phyloP scores from a whole-genome alignment of 257 asterid genomes.

The Linderniella brevidens region DNA sequence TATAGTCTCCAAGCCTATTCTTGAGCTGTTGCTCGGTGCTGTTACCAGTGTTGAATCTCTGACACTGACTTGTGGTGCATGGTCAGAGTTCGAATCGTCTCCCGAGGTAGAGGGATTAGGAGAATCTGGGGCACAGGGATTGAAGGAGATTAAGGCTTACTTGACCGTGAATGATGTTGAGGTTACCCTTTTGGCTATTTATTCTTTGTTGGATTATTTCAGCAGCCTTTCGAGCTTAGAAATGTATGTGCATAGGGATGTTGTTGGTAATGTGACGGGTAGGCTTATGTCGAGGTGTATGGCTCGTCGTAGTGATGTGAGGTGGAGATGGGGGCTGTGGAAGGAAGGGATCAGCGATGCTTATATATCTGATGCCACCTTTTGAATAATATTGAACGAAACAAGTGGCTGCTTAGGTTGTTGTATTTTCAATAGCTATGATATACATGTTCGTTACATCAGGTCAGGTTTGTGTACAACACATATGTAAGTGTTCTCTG shows the following conservation, averaged over 20 bases:
- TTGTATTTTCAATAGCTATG: too few relatives aligned
- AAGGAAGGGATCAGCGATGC: slow-evolving; percentile 49
- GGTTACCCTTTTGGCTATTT: slow-evolving; percentile 31
- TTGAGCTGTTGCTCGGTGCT: slow-evolving; percentile 25
- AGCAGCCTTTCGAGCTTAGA: slow-evolving; percentile 25
- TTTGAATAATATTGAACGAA: not conserved
- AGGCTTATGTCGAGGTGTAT: slow-evolving; percentile 41
- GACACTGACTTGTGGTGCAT: slow-evolving; percentile 37
- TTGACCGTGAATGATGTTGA: slow-evolving; percentile 42
- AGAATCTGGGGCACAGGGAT: slow-evolving; percentile 20
- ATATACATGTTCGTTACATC: too few relatives aligned
- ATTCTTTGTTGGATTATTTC: slow-evolving; percentile 32
- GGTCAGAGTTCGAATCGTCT: slow-evolving; percentile 44
- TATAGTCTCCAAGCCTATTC: slow-evolving; percentile 24
- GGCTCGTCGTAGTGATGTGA: slow-evolving; percentile 25
- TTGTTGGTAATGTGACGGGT: slow-evolving; percentile 34
- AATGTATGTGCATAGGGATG: slow-evolving; percentile 44
- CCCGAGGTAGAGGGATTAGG: slow-evolving; percentile 17
- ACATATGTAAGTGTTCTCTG: too few relatives aligned
- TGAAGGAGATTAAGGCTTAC: slow-evolving; percentile 47
- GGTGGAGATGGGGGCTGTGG: slow-evolving; percentile 91
- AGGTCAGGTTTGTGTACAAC: too few relatives aligned
- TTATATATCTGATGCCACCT: slow-evolving; percentile 35
- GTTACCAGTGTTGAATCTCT: slow-evolving; percentile 44
- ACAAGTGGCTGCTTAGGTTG: too few relatives aligned